Base-by-base conservation (phyloP, 805 yeast species). In the Candida sonorensis region DNA sequence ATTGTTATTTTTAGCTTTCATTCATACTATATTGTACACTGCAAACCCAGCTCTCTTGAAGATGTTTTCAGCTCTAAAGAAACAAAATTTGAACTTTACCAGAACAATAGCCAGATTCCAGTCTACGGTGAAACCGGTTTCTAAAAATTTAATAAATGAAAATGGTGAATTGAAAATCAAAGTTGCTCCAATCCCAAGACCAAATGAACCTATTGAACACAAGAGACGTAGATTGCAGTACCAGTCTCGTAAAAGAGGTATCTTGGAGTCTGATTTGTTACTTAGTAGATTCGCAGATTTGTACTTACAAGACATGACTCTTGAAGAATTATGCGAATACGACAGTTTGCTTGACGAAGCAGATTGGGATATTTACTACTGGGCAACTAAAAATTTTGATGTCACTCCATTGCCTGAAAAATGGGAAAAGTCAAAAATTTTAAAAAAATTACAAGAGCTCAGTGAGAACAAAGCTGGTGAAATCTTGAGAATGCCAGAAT, bases 311-410 rank as follows among this genome's bases (percentile, higher is more conserved):
- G 51, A 53, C 0, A 70, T 92, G 66, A 64, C 69, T 10, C 57
- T 62, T 38, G 79, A 67, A 34, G 81, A 86, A 59, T 64, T 92
- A 33, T 81, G 76, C 29, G 97, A 92, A 57, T 92, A 85, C 57
- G 97, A 90, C 51, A 54, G 67, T 36, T 60, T 92, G 36, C 67
- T 92, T 52, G 94, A 92, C 57, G 94, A 90, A 59, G 75, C 90
- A n/a, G 98, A 92, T 59, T 92, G 98, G 98, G 98, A 92, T 58
- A 88, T 92, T 39, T 92, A 85, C 59, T 92, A 92, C 63, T 90
- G 98, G 98, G 95, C 94, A 17, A 86, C 97, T 2, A 75, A 73
- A 44, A 85, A 88, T 55, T 83, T 62, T 48, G 77, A 74, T 22
- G 76, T 83, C 13, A 83, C 88, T 29, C 94, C 95, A 10, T 66